These are phyloP conservation scores for Cicer judaicum DNA, from an alignment of 306 rosid genomes.

Conservation along the genomic window DNA sequence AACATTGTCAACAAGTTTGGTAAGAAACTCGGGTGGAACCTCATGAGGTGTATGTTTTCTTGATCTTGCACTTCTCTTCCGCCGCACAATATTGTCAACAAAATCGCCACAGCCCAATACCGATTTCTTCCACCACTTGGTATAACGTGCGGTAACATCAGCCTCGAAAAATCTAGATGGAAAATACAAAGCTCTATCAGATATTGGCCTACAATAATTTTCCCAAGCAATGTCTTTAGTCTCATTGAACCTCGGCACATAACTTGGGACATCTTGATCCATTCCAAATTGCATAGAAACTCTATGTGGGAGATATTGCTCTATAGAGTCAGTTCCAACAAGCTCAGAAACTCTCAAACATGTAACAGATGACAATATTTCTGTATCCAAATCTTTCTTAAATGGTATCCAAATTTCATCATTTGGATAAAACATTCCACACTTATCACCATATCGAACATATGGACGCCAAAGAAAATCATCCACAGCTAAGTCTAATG, in stretches of 20 bases:
- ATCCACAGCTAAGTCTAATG: slow-evolving; percentile 40
- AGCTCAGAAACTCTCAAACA: slow-evolving; percentile 54
- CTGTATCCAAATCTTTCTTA: slow-evolving; percentile 33
- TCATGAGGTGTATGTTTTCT: not conserved
- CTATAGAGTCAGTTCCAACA: slow-evolving; percentile 48
- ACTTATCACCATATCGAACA: slow-evolving; percentile 31
- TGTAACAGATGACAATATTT: slow-evolving; percentile 38
- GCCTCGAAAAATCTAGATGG: slow-evolving; percentile 49
- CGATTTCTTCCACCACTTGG: slow-evolving; percentile 40
- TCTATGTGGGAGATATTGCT: slow-evolving; percentile 59
- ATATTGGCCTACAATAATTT: slow-evolving; percentile 37
- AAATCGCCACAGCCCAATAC: slow-evolving; percentile 13
- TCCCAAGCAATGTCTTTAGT: slow-evolving; percentile 46
- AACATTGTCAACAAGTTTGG: slow-evolving; percentile 11
- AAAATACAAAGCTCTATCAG: slow-evolving; percentile 37
- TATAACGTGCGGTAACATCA: slow-evolving; percentile 47
- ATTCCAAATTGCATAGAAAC: slow-evolving; percentile 69
- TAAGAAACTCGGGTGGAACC: slow-evolving; percentile 40
- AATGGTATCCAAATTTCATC: slow-evolving; percentile 38
- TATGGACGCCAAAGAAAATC: slow-evolving; percentile 63
- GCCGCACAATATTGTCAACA: not conserved
- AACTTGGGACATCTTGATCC: slow-evolving; percentile 63
- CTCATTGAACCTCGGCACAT: not conserved
- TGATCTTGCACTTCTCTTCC: slow-evolving; percentile 23
- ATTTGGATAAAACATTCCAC: slow-evolving; percentile 37